phyloP scores from a whole-genome alignment of 2,329 filamentous ascomycete genomes.

The Cytospora chrysosperma region DNA sequence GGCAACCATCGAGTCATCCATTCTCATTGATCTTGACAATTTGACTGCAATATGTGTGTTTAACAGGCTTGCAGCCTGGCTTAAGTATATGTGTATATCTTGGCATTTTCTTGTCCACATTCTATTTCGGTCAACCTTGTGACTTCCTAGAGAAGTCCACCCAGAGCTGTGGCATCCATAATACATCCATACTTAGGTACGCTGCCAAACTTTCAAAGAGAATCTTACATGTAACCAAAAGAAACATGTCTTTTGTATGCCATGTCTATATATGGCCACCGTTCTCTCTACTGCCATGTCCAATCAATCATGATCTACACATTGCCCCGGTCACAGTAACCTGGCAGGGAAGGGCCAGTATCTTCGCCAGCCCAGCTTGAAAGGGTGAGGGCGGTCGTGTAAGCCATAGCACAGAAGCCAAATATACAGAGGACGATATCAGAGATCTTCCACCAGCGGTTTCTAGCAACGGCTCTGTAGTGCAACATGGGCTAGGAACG shows the following conservation, averaged over 20 bases:
- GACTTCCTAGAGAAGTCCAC: neutral
- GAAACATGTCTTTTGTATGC: neutral
- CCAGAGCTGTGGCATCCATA: neutral
- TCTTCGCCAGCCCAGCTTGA: slow-evolving; percentile 75
- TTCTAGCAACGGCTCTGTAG: slow-evolving; percentile 74
- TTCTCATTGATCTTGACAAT: neutral
- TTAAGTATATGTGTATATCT: neutral
- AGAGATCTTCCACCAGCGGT: slow-evolving; percentile 62
- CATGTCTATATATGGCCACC: neutral
- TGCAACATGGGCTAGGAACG: slow-evolving; percentile 77
- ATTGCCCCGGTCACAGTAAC: slow-evolving; percentile 52
- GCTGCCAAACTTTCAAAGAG: slow-evolving; percentile 18
- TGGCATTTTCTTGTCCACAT: slow-evolving; percentile 11
- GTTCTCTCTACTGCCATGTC: neutral
- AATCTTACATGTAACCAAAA: slow-evolving; percentile 4
- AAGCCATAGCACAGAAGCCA: slow-evolving; percentile 83
- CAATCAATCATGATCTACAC: slow-evolving; percentile 19
- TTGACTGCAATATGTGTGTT: neutral
- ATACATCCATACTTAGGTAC: slow-evolving; percentile 16
- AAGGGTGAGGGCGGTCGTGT: slow-evolving; percentile 85
- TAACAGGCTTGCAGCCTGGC: neutral
- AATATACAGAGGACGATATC: slow-evolving; percentile 80
- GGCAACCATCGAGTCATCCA: neutral
- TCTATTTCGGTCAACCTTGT: slow-evolving; percentile 10
- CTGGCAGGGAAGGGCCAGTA: slow-evolving; percentile 44